Evolutionary conservation across 345 rosid species (phyloP), one percentile per base, ranked within the genome.

Genomic region (Rhizophora mangle): DNA sequence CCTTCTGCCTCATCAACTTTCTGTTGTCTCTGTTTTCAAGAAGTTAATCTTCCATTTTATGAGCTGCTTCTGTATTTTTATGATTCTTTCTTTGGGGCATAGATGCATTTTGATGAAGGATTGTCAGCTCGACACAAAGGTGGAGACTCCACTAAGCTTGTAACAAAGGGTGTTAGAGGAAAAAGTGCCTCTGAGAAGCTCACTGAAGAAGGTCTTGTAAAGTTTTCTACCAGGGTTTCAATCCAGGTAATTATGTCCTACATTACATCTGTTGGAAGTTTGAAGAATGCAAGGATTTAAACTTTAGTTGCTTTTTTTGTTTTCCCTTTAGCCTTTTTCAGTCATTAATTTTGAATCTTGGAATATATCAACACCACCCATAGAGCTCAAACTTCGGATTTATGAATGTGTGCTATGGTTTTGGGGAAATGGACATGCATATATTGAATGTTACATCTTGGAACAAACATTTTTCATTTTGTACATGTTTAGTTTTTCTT

Each of bases 91-190:
- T 59, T 82, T 72, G 53, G 76, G 63, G 65, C 80, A 67, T 76
- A 94, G 97, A 83, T 89, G 76, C 97, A 94, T 79, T 94, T 94
- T 82, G 97, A 94, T 76, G 98, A 94, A 77, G 98, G 85, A 60
- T 76, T 94, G 78, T 85, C 93, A 60, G 95, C 91, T 43, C 90
- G 92, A 63, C 78, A 77, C 72, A 91, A 85, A 84, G 84, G 94
- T 75, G 83, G 93, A 74, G 90, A 88, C 63, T 81, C 86, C 43
- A 88, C 85, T 63, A 91, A 88, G 81, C 84, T 84, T 61, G 81
- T 82, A 67, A 82, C 86, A 1, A 85, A 85, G 86, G 90, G 91
- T 70, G 79, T 78, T 36, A 82, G 95, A 79, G 95, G 95, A 64
- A 92, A 89, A 77, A 77, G 79, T 78, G 95, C 96, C 46, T 66